Evolutionary conservation across 1,284 basidiomycete genomes (phyloP).

Genomic region (Microbotryomycetes sp.): DNA sequence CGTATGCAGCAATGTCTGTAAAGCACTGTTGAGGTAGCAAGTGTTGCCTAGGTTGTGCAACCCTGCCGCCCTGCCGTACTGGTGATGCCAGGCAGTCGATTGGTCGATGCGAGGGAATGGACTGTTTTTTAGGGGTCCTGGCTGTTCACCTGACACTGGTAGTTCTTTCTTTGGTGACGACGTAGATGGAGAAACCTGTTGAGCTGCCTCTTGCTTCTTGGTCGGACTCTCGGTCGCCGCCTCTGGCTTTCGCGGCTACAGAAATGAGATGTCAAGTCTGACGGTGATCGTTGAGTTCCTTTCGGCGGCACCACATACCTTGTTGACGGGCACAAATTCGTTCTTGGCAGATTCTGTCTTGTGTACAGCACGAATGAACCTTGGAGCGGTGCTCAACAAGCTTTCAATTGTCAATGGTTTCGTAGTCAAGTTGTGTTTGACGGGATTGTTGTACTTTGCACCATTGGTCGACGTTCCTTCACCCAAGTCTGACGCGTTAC

Average conservation of each 20-base stretch:
- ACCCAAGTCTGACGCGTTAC: constrained; percentile 10
- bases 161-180: too few relatives aligned
- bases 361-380: constrained; percentile 12
- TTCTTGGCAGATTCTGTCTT: not conserved
- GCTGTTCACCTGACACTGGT: too few relatives aligned
- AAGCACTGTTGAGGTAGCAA: constrained; percentile 91
- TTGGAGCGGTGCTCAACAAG: constrained; percentile 24
- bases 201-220: not conserved
- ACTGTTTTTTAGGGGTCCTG: not conserved
- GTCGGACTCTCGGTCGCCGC: not conserved
- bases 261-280: too few relatives aligned
- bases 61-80: constrained; percentile 53
- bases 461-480: constrained; percentile 21
- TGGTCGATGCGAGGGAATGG: constrained; percentile 25
- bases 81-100: constrained; percentile 34
- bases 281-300: too few relatives aligned
- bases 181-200: constrained; percentile 2
- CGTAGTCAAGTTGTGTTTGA: too few relatives aligned
- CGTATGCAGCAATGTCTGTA: constrained; percentile 92
- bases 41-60: constrained; percentile 91
- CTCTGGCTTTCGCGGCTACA: too few relatives aligned
- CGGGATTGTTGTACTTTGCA: not conserved
- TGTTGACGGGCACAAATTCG: not conserved
- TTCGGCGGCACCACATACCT: not conserved
- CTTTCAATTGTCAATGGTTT: constrained; percentile 20